Percentiles rank a stretch among this genome's conserved stretches.
Conservation (phyloP, 169 alveolate species). For the Babesia bigemina region DNA sequence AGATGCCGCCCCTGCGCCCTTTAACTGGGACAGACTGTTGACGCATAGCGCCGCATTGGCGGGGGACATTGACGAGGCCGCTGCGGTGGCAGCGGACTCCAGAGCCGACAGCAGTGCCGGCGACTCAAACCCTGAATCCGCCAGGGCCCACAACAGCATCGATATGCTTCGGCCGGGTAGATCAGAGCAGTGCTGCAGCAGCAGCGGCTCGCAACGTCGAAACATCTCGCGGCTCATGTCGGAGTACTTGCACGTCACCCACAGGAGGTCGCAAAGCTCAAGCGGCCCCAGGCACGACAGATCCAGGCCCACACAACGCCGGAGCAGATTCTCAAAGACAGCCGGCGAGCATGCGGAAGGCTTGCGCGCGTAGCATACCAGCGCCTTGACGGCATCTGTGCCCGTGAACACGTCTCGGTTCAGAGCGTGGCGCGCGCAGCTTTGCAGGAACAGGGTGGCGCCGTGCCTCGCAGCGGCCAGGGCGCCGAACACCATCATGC, state of each 20-base stretch:
- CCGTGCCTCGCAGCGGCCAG: slow-evolving; percentile 38
- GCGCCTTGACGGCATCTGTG: slow-evolving; percentile 17
- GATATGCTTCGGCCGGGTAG: slow-evolving; percentile 46
- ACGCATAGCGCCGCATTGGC: slow-evolving; percentile 36
- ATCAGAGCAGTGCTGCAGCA: slow-evolving; percentile 3
- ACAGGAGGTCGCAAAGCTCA: slow-evolving; percentile 46
- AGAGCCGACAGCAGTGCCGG: slow-evolving; percentile 36
- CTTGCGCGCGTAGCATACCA: slow-evolving; percentile 33
- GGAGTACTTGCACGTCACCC: slow-evolving; percentile 52
- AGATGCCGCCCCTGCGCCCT: slow-evolving; percentile 10
- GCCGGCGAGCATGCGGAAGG: slow-evolving; percentile 36
- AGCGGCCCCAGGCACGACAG: slow-evolving; percentile 10
- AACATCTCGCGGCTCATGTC: slow-evolving; percentile 15
- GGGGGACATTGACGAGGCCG: slow-evolving; percentile 32
- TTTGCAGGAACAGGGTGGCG: slow-evolving; percentile 45
- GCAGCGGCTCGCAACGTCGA: slow-evolving; percentile 6
- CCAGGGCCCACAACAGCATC: slow-evolving; percentile 60
- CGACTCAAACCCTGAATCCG: slow-evolving; percentile 27
- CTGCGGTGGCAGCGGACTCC: slow-evolving; percentile 46
- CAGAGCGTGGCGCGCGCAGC: slow-evolving; percentile 4
- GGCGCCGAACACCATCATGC: slow-evolving; percentile 30
- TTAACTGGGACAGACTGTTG: slow-evolving; percentile 18
- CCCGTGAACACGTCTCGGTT: slow-evolving; percentile 21
- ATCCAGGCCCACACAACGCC: slow-evolving; percentile 27
- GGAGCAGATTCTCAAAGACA: slow-evolving; percentile 35